Base-by-base conservation (phyloP, 1,284 basidiomycete species). In the Schizophyllum amplum region DNA sequence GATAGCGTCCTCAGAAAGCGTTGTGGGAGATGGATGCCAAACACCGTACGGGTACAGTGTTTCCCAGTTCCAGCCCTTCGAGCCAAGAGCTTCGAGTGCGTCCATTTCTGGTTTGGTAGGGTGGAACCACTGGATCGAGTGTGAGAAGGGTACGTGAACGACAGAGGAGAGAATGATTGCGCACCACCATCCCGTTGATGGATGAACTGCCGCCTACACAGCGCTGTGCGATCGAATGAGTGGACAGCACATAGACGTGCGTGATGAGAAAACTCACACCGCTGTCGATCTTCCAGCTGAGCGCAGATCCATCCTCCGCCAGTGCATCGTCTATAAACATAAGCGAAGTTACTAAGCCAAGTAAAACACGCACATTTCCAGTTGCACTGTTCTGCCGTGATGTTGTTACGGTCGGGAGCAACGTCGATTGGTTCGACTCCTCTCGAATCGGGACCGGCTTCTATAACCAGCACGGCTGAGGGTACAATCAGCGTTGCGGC, bases 61-160 rank as follows among this genome's bases (percentile, higher is more conserved):
- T 3, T 20, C 24, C 1, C 57, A 57, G 24, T 61, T 61, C 64
- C 64, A 65, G 4, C 64, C 64, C 20, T 57, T 59, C 24, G 64
- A 63, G 1, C 61, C 64, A 13, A 64, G 61, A 11, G 27, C 52
- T 24, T 60, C 60, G 24, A 65, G 24, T 1, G 61, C 62, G 26
- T 64, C 59, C 24, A 64, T 46, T 47, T 64, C 64, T 9, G 52
- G 51, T 1, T 24, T 46, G n/a, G 61, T 53, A 21, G 63, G 63
- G 24, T 50, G 48, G 24, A 50, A 21, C 24, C 20, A 42, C 33
- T 42, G 33, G 2, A 3, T 17, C 3, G 17, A 9, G 4, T 3
- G 17, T 42, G 13, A 9, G 33, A 9, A 3, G 13, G 3, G 33
- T 17, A 13, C 33, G 7, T 17, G 17, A 3, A 3, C 33, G 7